Evolutionary conservation across 75 land plant species (phyloP).

Genomic region (Pinus albicaulis): DNA sequence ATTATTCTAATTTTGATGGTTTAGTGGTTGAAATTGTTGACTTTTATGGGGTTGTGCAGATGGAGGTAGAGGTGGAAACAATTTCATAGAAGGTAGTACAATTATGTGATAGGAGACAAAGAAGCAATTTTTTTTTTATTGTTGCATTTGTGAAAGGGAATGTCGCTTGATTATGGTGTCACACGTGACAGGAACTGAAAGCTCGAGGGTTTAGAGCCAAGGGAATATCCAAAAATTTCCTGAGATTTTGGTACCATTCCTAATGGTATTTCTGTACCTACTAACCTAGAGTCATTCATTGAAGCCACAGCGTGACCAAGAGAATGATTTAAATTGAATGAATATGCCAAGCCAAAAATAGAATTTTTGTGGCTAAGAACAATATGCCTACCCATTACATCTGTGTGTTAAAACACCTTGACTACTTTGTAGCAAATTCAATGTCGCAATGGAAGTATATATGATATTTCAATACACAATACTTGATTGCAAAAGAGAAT

Average conservation of each 20-base stretch:
- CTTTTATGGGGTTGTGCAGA: no score
- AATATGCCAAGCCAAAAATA: no score
- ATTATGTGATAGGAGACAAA: neutral
- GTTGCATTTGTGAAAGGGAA: slow-evolving; percentile 16
- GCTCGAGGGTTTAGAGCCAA: neutral
- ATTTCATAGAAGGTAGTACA: neutral
- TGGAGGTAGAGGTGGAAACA: neutral
- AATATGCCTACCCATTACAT: neutral
- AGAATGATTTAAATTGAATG: slow-evolving; percentile 3
- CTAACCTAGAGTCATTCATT: neutral
- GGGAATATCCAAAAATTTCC: neutral
- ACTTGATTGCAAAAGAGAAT: no score
- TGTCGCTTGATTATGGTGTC: slow-evolving; percentile 9
- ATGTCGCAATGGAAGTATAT: no score
- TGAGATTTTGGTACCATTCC: no score
- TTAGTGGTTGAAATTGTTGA: neutral
- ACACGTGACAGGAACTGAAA: slow-evolving; percentile 11
- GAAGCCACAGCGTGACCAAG: neutral
- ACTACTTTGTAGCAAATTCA: neutral
- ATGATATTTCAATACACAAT: no score
- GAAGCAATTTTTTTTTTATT: neutral
- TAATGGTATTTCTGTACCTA: no score
- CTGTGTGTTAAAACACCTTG: slow-evolving; percentile 2
- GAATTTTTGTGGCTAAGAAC: neutral
- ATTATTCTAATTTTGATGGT: slow-evolving; percentile 9